Base-by-base conservation (phyloP, 169 alveolate species). In the Plasmodium yoelii region DNA sequence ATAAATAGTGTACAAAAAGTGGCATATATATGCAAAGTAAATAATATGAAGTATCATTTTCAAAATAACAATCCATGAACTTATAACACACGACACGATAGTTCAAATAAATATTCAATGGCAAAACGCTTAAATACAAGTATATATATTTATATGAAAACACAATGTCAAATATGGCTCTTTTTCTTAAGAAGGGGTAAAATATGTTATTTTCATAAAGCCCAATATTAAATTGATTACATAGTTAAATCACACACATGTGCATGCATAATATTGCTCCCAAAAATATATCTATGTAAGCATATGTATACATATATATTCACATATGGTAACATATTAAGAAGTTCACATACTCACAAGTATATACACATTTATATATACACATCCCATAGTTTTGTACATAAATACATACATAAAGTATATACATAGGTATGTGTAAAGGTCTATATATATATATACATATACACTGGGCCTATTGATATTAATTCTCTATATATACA, bases 381-480 rank as follows among this genome's bases (percentile, higher is more conserved):
- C 28, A n/a, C 15, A 28, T 9, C 34, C 59, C 18, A 51, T n/a
- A 13, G 59, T 1, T 0, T 34, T 34, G 7, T 34, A 34, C 42
- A 51, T 51, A 51, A 13, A 51, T 51, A 12, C 18, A 51, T n/a
- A 9, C 59, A 51, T 12, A 2, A 8, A 8, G n/a, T 12, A 9
- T 10, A 22, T 65, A 19, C 57, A 0, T 39, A 64, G 13, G 10
- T 34, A 22, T 63, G 1, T 19, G 53, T 46, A 74, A 15, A 44
- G 39, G 47, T 60, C 61, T 39, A 75, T 75, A 53, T 56, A 70
- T 13, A n/a, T n/a, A n/a, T 60, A 46, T 39, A 75, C 61, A 53
- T 56, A 49, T 6, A 39, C 7, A 34, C 42, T 34, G 5, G 0
- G 4, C 5, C 42, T 34, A 34, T 34, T 34, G 7, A 34, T 34